Evolutionary conservation across 306 rosid species (phyloP), one percentile per base, ranked within the genome.

Genomic region (Sesbania bispinosa): DNA sequence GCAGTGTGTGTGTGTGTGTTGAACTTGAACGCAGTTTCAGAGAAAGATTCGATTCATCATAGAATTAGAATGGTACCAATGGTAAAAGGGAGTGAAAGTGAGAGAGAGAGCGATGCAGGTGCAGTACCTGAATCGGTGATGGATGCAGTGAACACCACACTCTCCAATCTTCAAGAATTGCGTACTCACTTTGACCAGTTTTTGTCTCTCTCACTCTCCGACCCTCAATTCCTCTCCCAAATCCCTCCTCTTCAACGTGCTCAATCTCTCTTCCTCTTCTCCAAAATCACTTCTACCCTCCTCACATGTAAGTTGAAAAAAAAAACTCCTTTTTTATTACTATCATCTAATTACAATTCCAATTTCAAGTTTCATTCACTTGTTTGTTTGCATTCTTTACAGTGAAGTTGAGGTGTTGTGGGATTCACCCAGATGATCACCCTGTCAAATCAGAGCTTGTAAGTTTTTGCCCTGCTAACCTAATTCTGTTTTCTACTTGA

Each of bases 191-290:
- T 86, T 47, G 54, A 54, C 8, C 76, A 86, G 2, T 79, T 88
- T 39, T 20, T 91, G 58, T 72, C 97, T 48, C 92, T 87, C n/a
- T n/a, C n/a, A n/a, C n/a, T n/a, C 20, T 84, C 77, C 2, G 88
- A 91, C 55, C 88, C 97, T 2, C 76, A 86, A 7, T 50, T 67
- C 27, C 96, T 94, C 21, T 61, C 94, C 48, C 63, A 89, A 77
- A 50, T 89, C 85, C 86, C 86, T 32, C 95, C 99, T 73, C 85
- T 94, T 26, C 84, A 91, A 43, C 97, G 97, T 2, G 96, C 99
- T 66, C 95, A 86, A 5, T 77, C 95, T 4, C 71, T 91, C 60
- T 90, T 91, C 61, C 23, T 88, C 65, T 77, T 89, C 52, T 80
- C 96, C 73, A 89, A 75, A 60, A 79, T 80, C 88, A 85, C 96